These are phyloP conservation scores for Fomitiporia mediterranea DNA, from an alignment of 1,284 basidiomycete genomes.

Conservation along the genomic window DNA sequence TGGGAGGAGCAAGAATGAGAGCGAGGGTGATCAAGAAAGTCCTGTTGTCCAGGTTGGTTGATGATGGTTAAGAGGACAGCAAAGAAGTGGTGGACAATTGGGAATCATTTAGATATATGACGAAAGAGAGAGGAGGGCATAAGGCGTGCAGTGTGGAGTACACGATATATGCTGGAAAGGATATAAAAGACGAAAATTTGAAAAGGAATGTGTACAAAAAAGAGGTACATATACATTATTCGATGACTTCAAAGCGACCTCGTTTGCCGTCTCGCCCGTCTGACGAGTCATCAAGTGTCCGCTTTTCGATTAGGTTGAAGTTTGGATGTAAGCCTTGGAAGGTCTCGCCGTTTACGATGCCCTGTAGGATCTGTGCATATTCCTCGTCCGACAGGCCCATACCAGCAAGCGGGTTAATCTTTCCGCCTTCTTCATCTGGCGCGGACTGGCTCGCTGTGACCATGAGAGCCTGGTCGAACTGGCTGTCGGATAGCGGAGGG, in stretches of 20 bases:
- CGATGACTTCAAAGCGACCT: constrained; percentile 65
- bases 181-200: neutral
- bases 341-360: constrained; percentile 55
- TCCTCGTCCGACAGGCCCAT: constrained; percentile 76
- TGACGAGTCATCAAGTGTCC: constrained; percentile 40
- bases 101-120: neutral
- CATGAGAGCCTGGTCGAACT: constrained; percentile 53
- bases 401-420: constrained; percentile 67
- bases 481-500: constrained; percentile 60
- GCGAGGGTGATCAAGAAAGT: no score
- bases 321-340: constrained; percentile 37
- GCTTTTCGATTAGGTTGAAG: constrained; percentile 32
- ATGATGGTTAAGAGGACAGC: no score
- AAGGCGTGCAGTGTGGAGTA: neutral
- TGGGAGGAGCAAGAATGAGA: no score
- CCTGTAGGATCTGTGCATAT: constrained; percentile 64
- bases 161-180: neutral
- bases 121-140: neutral
- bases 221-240: constrained; percentile 33
- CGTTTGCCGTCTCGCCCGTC: constrained; percentile 57
- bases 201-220: neutral
- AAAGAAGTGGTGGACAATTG: no score
- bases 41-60: no score
- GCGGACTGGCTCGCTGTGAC: constrained; percentile 26
- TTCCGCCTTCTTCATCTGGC: constrained; percentile 27